Base-by-base conservation (phyloP, 2,329 filamentous ascomycete genomes). In the Chaetomiaceae sp. region DNA sequence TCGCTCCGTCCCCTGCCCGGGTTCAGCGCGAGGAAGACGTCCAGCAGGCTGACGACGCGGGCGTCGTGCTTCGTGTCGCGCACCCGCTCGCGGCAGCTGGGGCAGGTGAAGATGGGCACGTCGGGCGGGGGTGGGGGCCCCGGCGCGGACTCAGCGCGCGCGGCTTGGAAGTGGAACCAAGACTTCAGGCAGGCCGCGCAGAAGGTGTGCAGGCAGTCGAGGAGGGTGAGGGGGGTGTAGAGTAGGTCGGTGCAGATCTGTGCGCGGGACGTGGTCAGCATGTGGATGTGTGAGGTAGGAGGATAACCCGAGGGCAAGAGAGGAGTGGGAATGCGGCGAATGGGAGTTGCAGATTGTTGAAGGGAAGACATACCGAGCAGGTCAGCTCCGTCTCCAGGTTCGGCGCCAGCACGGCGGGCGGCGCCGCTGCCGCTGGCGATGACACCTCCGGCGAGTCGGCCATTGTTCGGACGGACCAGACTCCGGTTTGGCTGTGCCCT, bases 161-260 rank as follows among this genome's bases (percentile, higher is more conserved):
- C 71, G 30, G 83, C 82, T 65, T 95, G 88, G 66, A 82, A 93
- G 53, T 74, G 72, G 64, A 97, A 98, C 93, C 93, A 98, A 71
- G 95, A 88, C 66, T 95, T 95, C 49, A 97, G 67, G 63, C 93
- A 98, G 32, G 87, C 86, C 54, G 90, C 93, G 71, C 93, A 98
- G 67, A 94, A 98, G 37, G 91, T 96, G 68, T 95, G 89, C 36
- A 95, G 79, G 64, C 89, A 95, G 71, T 95, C 88, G 65, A 95
- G 86, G 40, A 95, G 81, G 22, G 89, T 95, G 54, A 95, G 76
- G 27, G 90, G 89, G 65, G 94, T 87, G 68, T 88, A 94, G 53
- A 95, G 81, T 55, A 95, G 79, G 66, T 97, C 93, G 58, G 91
- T 95, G 73, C 93, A 98, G 61, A 98, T 98, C 90, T 96, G 18